Evolutionary conservation across 164 flowering plant species (phyloP).

Genomic region (Echeveria elegans): DNA sequence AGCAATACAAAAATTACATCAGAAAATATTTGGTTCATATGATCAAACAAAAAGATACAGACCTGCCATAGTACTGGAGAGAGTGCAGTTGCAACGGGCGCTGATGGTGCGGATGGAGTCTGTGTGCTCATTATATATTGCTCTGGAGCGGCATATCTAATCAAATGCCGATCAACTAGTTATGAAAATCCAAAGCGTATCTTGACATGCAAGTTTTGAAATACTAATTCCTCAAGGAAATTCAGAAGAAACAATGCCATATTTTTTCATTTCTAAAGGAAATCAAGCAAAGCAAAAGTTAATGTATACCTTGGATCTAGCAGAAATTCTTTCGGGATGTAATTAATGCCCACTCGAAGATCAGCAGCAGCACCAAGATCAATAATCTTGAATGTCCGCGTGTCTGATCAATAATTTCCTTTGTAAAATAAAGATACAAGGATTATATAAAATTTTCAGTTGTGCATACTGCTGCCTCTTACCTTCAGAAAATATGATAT

Average conservation of each 20-base stretch:
- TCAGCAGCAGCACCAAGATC: conserved; percentile 63
- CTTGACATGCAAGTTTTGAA: neutral
- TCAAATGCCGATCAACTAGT: conserved; percentile 10
- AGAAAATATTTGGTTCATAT: no score
- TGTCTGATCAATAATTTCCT: conserved; percentile 43
- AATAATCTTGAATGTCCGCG: conserved; percentile 90
- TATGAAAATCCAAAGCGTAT: neutral
- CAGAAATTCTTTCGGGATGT: neutral
- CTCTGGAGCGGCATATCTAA: conserved; percentile 16
- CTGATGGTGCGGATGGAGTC: conserved; percentile 97
- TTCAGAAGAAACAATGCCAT: no score
- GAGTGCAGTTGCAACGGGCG: conserved; percentile 90
- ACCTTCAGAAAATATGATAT: conserved; percentile 90
- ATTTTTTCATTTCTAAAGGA: neutral
- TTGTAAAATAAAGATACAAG: no score
- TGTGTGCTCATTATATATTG: conserved; percentile 89
- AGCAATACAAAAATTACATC: neutral
- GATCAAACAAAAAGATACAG: neutral
- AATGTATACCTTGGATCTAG: conserved; percentile 31
- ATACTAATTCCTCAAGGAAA: neutral
- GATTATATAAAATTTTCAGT: no score
- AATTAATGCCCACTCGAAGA: neutral
- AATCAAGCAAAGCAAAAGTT: no score
- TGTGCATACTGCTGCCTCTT: neutral
- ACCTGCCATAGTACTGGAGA: conserved; percentile 99